phyloP scores from a whole-genome alignment of 192 early-diverging fungal genomes.

The Geranomyces michiganensis region DNA sequence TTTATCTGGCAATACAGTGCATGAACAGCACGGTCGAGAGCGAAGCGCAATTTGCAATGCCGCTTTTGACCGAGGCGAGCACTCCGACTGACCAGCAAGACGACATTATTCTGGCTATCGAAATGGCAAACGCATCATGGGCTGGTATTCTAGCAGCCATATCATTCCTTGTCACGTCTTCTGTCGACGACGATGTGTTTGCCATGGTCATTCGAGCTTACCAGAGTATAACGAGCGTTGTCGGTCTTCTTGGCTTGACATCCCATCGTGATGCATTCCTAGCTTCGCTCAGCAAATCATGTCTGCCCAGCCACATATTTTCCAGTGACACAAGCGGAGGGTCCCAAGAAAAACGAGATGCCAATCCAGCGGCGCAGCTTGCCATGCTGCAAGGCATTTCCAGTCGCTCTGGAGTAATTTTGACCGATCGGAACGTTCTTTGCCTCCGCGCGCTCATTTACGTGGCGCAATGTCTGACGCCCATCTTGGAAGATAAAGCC shows the following conservation, averaged over 20 bases:
- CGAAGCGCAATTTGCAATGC: conserved; percentile 66
- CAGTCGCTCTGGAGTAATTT: conserved; percentile 12
- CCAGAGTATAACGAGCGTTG: conserved; percentile 74
- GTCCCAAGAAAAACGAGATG: not conserved
- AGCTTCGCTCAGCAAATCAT: conserved; percentile 78
- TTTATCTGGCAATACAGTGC: conserved; percentile 75
- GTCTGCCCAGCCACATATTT: conserved; percentile 58
- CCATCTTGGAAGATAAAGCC: conserved; percentile 69
- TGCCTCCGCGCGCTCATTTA: conserved; percentile 73
- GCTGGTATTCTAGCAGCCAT: conserved; percentile 75
- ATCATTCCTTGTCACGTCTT: conserved; percentile 73
- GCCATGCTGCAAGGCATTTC: conserved; percentile 11
- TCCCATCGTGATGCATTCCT: conserved; percentile 86
- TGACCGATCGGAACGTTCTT: conserved; percentile 78
- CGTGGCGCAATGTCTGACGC: conserved; percentile 72
- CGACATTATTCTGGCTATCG: conserved; percentile 65
- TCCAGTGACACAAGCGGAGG: conserved; percentile 1
- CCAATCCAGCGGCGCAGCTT: conserved; percentile 1
- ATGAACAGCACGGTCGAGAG: conserved; percentile 72
- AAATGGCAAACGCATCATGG: conserved; percentile 82
- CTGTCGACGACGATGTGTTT: conserved; percentile 86
- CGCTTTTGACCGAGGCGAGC: conserved; percentile 43
- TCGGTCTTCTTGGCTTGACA: conserved; percentile 76
- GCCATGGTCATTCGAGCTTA: conserved; percentile 67
- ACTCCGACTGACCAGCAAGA: conserved; percentile 43